These are phyloP conservation scores for Picea abies DNA, from an alignment of 83 land plant genomes.

Conservation along the genomic window DNA sequence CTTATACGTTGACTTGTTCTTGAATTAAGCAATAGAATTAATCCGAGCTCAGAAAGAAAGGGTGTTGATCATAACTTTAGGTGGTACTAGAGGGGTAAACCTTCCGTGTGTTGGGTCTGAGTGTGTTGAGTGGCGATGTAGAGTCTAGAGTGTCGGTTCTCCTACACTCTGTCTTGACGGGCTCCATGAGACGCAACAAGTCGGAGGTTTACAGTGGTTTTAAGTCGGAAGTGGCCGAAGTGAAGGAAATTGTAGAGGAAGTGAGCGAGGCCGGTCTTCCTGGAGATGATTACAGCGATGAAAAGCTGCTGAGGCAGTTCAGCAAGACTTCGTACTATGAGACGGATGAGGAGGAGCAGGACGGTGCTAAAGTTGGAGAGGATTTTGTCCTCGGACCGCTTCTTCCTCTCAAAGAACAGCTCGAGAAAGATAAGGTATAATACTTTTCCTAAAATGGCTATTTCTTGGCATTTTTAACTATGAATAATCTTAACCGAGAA, in stretches of 20 bases:
- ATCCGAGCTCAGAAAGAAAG: fast-evolving
- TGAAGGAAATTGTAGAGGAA: background rate
- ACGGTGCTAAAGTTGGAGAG: background rate
- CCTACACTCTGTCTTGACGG: background rate
- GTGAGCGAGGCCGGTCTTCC: background rate
- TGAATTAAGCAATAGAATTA: too few relatives aligned
- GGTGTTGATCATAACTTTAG: too few relatives aligned
- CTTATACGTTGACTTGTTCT: too few relatives aligned
- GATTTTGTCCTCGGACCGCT: slow-evolving; percentile 16
- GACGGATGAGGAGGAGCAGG: slow-evolving; percentile 27
- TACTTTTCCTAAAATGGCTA: too few relatives aligned
- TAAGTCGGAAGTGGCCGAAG: background rate
- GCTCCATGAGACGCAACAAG: background rate
- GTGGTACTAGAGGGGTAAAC: too few relatives aligned
- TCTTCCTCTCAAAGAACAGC: slow-evolving; percentile 43
- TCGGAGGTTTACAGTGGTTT: background rate
- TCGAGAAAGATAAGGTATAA: slow-evolving; percentile 66
- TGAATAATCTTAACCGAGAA: background rate
- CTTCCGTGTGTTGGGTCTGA: too few relatives aligned
- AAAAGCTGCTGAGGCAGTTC: slow-evolving; percentile 10
- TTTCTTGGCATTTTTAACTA: too few relatives aligned
- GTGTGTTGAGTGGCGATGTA: too few relatives aligned
- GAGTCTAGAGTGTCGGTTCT: too few relatives aligned
- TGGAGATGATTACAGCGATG: too few relatives aligned
- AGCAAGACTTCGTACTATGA: slow-evolving; percentile 17